Conservation (phyloP, 768 basidiomycete species). For the Tylopilus plumbeoviolaceoides region DNA sequence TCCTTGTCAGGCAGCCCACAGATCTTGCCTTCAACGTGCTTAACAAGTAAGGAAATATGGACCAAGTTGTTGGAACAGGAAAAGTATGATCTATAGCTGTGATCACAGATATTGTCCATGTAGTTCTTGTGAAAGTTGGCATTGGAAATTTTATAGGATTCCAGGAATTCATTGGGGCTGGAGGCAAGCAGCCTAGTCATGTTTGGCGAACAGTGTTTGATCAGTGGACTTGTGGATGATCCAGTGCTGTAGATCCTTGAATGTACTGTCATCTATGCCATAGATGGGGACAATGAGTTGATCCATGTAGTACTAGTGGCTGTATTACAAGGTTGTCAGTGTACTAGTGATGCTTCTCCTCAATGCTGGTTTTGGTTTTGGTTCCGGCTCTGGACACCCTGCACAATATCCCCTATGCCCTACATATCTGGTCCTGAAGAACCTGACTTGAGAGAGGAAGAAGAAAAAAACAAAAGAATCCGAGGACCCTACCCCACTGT, state of each 20-base stretch:
- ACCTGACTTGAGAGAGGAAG: too few relatives aligned
- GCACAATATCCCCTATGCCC: too few relatives aligned
- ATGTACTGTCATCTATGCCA: constrained; percentile 23
- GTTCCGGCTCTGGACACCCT: too few relatives aligned
- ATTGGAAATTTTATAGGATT: constrained; percentile 21
- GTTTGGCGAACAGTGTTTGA: constrained; percentile 21
- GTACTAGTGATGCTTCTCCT: too few relatives aligned
- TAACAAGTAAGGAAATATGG: constrained; percentile 19
- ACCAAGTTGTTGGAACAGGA: constrained; percentile 17
- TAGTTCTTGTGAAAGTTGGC: constrained; percentile 17
- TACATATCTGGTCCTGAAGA: too few relatives aligned
- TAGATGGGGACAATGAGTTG: constrained; percentile 23
- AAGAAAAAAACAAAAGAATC: too few relatives aligned
- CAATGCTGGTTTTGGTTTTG: too few relatives aligned
- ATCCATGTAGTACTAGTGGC: too few relatives aligned
- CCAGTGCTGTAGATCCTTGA: constrained; percentile 22
- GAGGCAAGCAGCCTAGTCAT: constrained; percentile 22
- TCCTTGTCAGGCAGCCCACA: constrained; percentile 10
- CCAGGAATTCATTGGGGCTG: constrained; percentile 19
- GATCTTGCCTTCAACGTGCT: constrained; percentile 5
- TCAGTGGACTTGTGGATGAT: constrained; percentile 21
- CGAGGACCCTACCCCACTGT: too few relatives aligned
- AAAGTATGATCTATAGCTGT: constrained; percentile 13
- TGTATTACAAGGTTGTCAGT: too few relatives aligned
- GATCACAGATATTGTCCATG: constrained; percentile 9